Base-by-base conservation (phyloP, 352 stramenopile genomes). In the Thraustochytrium striatum region DNA sequence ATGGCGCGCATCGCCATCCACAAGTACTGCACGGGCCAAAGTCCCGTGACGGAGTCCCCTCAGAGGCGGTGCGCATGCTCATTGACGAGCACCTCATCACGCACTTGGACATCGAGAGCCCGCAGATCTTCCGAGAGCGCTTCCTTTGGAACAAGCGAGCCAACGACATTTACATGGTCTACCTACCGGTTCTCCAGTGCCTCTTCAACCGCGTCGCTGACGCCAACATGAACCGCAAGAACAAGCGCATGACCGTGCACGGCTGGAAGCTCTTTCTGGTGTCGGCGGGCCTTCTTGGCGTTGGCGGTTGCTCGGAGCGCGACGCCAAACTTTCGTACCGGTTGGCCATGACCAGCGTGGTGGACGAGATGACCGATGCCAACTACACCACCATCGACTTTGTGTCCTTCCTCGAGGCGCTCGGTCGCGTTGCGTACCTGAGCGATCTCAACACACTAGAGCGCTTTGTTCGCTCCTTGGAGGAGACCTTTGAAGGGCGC, bases 291-390 rank as follows among this genome's bases (percentile, higher is more conserved):
- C 19, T 75, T 13, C 61, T 75, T 43, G 21, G 13, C 21, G 50
- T 61, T 21, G 30, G 28, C 39, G 25, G 30, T 8, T 75, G 65
- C 30, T 61, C 44, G 16, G 65, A 75, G 41, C 44, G 65, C 16
- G 65, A 75, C 19, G 43, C 65, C 8, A 8, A 38, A 3, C 39
- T 75, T 7, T 8, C 65, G 16, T 75, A 75, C 50, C 65, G 65
- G 5, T 32, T 75, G 28, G 65, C 65, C 11, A 75, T 75, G 65
- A 16, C 21, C 21, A 47, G 68, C 39, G 32, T 61, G n/a, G 52
- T 55, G 35, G 65, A 75, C 39, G 65, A 75, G 36, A 75, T 75
- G 65, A 75, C 58, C 30, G 30, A 5, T 11, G 65, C 58, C 50
- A 3, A 75, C 2, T 43, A 75, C 2, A 25, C 61, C 11, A 62